These are phyloP conservation scores for Teratosphaeria zuluensis DNA, from an alignment of 2,329 filamentous ascomycete genomes.

Conservation along the genomic window DNA sequence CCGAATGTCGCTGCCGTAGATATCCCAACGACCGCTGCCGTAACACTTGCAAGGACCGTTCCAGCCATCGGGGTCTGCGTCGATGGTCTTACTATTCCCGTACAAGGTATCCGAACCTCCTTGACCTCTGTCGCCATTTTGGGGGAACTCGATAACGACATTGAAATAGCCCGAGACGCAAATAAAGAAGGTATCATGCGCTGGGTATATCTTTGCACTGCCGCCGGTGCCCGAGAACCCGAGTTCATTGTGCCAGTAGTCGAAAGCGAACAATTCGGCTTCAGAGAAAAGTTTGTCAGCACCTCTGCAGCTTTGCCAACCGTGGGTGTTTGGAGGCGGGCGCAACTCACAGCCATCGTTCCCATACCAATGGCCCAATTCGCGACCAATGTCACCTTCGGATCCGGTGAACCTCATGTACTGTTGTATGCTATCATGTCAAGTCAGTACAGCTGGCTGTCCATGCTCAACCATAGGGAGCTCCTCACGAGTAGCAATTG, in stretches of 20 bases:
- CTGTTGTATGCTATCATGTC: background rate
- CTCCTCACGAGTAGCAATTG: background rate
- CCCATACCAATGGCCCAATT: background rate
- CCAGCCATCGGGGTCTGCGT: background rate
- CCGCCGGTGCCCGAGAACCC: background rate
- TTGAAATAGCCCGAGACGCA: background rate
- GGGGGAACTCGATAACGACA: background rate
- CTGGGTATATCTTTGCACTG: background rate
- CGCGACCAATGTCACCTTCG: background rate
- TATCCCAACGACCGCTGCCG: background rate
- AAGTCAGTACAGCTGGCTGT: background rate
- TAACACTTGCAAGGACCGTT: background rate
- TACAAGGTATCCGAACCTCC: background rate
- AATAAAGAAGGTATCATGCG: background rate
- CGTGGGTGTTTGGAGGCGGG: background rate
- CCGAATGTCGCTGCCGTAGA: background rate
- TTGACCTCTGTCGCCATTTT: background rate
- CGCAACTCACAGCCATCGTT: background rate
- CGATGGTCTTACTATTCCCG: background rate
- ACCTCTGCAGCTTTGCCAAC: background rate
- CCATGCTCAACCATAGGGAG: background rate
- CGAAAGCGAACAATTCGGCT: background rate
- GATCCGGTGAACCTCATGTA: background rate
- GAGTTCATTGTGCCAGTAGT: background rate
- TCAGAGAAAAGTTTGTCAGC: background rate